Evolutionary conservation across 192 early-diverging fungal species (phyloP), one percentile per base, ranked within the genome.

Genomic region (Podila epigama): DNA sequence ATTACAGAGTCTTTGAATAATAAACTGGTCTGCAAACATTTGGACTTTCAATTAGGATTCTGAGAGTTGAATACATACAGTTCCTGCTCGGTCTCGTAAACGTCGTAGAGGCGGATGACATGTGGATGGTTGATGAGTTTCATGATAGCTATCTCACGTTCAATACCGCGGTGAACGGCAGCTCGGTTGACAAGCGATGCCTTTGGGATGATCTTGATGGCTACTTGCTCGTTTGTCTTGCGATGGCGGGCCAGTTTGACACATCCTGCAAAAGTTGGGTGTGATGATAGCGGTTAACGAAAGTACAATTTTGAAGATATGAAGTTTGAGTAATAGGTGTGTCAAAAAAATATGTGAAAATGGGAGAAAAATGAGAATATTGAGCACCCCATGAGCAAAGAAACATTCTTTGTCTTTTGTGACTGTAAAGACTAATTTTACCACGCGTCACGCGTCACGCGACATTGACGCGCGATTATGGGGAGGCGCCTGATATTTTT

Each of bases 121-220:
- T 84, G 82, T 3, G 85, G 85, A 56, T 86, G 85, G 44, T 82
- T 79, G 48, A 86, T 81, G 28, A 83, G 34, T 58, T 84, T 84
- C 83, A 84, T 86, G 32, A 86, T 79, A 12, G 85, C 82, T 59
- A 86, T 86, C 65, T 86, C 85, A 10, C 85, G 82, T 53, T 83
- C 82, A 32, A 84, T 84, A 2, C 83, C 84, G 13, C 69, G 73
- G 44, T 84, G 70, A 5, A 84, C 81, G 2, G 82, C 80, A 2
- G 68, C 62, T 48, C 84, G 79, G 59, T 81, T 70, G 29, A 66
- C 71, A 18, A 86, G 36, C 5, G 81, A 77, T 5, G 83, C 69
- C 63, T 86, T 86, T 25, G 81, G 73, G 42, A 86, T 84, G 58
- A 84, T 83, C 61, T 86, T 86, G 60, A 86, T 70, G 5, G 83